phyloP scores from a whole-genome alignment of 2,329 filamentous ascomycete species.

The Orbilia blumenaviensis region DNA sequence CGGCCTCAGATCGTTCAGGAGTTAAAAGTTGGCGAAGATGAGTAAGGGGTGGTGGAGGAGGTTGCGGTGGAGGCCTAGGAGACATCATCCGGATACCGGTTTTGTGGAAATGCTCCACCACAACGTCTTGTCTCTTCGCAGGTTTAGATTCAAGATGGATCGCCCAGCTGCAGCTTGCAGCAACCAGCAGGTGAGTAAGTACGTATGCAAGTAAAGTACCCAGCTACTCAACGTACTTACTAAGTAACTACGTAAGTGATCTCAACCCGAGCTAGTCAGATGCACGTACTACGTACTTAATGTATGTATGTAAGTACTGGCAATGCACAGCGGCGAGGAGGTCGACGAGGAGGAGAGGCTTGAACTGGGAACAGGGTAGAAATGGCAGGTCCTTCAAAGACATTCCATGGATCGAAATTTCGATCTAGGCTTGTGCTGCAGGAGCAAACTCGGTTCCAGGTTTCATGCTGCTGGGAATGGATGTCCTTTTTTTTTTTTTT shows the following conservation, averaged over 20 bases:
- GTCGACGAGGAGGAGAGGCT: constrained; percentile 39
- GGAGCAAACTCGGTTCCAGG: constrained; percentile 43
- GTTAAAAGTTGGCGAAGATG: constrained; percentile 47
- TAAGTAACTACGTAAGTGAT: constrained; percentile 12
- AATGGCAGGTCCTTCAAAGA: constrained; percentile 38
- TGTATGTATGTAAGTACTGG: no score
- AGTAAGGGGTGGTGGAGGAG: constrained; percentile 54
- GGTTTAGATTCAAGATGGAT: constrained; percentile 50
- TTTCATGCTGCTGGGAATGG: constrained; percentile 50
- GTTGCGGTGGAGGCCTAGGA: constrained; percentile 54
- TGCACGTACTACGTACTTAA: no score
- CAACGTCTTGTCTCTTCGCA: constrained; percentile 12
- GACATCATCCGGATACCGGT: constrained; percentile 54
- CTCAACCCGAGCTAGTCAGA: not conserved
- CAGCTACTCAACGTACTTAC: no score
- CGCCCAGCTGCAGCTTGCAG: constrained; percentile 10
- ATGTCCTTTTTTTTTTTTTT: constrained; percentile 7
- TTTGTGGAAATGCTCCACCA: constrained; percentile 30
- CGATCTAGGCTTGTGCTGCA: constrained; percentile 52
- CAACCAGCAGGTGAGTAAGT: not conserved
- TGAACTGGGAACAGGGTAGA: constrained; percentile 53
- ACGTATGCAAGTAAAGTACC: no score
- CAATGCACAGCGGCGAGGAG: constrained; percentile 19
- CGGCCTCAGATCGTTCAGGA: constrained; percentile 51
- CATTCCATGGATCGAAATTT: constrained; percentile 53